A percentile compares a stretch with the other conserved stretches of the same genome.
phyloP scores from a whole-genome alignment of 116 monocot species.

The Thalassia testudinum region DNA sequence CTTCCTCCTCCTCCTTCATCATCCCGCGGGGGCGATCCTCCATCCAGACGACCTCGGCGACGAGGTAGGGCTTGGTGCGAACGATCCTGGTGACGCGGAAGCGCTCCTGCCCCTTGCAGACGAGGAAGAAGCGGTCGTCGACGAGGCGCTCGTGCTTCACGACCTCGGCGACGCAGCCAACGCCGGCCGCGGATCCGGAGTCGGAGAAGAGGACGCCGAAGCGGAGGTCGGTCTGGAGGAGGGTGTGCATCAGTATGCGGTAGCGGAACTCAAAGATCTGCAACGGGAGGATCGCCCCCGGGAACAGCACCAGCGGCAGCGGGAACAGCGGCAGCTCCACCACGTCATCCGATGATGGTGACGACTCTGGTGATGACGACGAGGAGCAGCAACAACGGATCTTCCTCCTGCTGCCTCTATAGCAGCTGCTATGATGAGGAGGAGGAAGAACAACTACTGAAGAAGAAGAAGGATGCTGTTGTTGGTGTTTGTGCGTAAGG shows the following conservation, averaged over 20 bases:
- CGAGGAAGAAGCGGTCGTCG: conserved; percentile 37
- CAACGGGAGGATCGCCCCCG: conserved; percentile 27
- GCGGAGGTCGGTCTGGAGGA: conserved; percentile 30
- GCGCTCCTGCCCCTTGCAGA: conserved; percentile 44
- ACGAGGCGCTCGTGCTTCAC: conserved; percentile 40
- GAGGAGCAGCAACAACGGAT: no score
- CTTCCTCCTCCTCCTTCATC: neutral
- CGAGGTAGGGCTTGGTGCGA: conserved; percentile 23
- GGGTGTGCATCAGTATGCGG: conserved; percentile 35
- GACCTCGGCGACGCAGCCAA: conserved; percentile 34
- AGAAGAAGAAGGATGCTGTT: no score
- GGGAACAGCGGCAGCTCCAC: conserved; percentile 31
- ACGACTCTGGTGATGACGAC: no score
- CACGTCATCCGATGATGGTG: no score
- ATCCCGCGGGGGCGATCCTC: conserved; percentile 26
- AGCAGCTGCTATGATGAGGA: no score
- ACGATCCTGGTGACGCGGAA: conserved; percentile 19
- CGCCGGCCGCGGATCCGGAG: conserved; percentile 15
- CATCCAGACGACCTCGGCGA: conserved; percentile 26
- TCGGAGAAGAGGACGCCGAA: conserved; percentile 36
- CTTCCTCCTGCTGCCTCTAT: no score
- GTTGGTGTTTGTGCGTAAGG: no score
- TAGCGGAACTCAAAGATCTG: conserved; percentile 21
- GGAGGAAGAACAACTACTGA: no score
- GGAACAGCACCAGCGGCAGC: conserved; percentile 33